Evolutionary conservation across 139 green algal species (phyloP).

Genomic region (Haematococcus sp.): DNA sequence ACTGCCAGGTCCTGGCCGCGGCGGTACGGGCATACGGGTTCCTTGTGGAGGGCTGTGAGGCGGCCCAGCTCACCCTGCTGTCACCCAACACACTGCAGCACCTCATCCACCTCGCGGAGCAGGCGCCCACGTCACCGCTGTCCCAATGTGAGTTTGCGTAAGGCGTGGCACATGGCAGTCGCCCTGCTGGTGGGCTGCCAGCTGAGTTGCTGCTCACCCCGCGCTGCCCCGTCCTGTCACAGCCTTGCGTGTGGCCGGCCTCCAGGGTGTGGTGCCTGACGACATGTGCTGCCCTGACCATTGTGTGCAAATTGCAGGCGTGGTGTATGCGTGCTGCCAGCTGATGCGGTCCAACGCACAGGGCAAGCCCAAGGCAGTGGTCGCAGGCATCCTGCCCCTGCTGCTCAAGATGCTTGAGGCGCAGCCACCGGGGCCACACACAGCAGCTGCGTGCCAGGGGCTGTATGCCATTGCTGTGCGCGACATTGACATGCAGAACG

Average conservation of each 20-base stretch:
- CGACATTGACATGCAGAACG: constrained; percentile 41
- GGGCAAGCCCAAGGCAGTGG: neutral
- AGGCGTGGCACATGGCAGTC: no score
- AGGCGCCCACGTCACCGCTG: neutral
- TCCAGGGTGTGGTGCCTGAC: no score
- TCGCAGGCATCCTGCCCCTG: constrained; percentile 13
- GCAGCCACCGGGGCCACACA: neutral
- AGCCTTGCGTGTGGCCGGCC: no score
- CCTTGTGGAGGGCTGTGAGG: constrained; percentile 7
- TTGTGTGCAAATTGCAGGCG: no score
- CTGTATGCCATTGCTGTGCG: constrained; percentile 11
- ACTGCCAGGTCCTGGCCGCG: neutral
- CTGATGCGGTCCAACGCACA: constrained; percentile 14
- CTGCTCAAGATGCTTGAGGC: constrained; percentile 26
- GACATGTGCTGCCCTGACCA: no score
- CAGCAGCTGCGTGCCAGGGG: neutral
- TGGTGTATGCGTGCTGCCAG: constrained; percentile 2
- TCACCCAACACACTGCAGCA: neutral
- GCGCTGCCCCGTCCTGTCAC: no score
- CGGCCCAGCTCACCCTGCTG: neutral
- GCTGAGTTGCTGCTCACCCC: neutral
- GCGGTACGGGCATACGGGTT: neutral
- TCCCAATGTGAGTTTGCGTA: neutral
- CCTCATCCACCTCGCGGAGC: neutral
- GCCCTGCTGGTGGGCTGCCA: no score